phyloP scores from a whole-genome alignment of 2,329 filamentous ascomycete species.

The Esteya vermicola region DNA sequence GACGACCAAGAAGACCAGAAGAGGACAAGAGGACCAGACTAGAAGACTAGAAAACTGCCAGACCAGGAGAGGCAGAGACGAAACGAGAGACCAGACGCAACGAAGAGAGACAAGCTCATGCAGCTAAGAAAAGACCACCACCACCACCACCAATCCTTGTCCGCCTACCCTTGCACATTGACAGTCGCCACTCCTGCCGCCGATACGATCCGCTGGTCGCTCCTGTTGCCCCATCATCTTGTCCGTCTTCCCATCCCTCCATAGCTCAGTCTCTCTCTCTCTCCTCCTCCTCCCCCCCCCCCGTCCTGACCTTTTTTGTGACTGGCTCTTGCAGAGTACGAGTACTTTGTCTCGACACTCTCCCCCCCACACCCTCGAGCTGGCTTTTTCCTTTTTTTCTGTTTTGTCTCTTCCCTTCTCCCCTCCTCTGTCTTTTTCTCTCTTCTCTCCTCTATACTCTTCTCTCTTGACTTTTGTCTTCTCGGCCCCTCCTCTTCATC shows the following conservation, averaged over 20 bases:
- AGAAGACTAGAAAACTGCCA: background rate
- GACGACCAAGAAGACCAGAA: background rate
- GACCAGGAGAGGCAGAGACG: too few species aligned
- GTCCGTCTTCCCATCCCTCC: background rate
- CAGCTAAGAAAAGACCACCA: background rate
- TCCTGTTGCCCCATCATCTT: background rate
- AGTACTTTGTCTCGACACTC: too few species aligned
- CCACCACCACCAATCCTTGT: background rate
- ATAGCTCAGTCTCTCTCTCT: background rate
- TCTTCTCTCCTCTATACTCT: too few species aligned
- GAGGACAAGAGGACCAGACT: background rate
- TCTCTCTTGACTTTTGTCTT: too few species aligned
- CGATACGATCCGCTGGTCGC: background rate
- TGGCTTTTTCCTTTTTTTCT: too few species aligned
- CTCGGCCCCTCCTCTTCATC: too few species aligned
- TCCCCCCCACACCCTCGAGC: too few species aligned
- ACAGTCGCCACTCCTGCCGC: background rate
- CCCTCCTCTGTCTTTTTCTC: too few species aligned
- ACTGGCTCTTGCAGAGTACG: too few species aligned
- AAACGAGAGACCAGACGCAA: too few species aligned
- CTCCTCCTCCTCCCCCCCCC: background rate
- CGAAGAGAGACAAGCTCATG: constrained; percentile 1
- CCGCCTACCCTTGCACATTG: background rate
- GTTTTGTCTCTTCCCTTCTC: too few species aligned
- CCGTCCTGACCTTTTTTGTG: too few species aligned